Evolutionary conservation across 306 rosid genomes (phyloP), one percentile per base, ranked within the genome.

Genomic region (Vigna hirtella): DNA sequence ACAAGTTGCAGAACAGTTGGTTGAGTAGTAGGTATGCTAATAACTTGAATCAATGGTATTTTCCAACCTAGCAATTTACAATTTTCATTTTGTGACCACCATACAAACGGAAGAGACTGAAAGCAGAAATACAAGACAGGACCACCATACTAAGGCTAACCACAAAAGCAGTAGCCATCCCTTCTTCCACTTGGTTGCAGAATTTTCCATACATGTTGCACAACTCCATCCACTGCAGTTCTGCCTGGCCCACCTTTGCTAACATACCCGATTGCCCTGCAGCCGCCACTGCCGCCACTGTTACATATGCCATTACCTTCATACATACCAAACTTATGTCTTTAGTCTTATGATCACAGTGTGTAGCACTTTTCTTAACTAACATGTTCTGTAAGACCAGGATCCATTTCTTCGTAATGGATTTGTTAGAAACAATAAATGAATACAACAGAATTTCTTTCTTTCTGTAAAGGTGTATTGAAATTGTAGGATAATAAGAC

Each of bases 171-270:
- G 86, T 82, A 2, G 87, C 97, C 8, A 95, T 56, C 71, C 98
- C 98, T 81, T 91, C 96, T 62, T 90, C 93, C 4, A 86, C 93
- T 85, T 91, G 97, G 85, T 88, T 91, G 80, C 98, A 95, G 82
- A 92, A 95, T 77, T 92, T 91, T 59, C 86, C 93, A 83, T 92
- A 92, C 90, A 92, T 83, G 73, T 87, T 65, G 78, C 97, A 92
- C 73, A 84, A 57, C 74, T 83, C 81, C 89, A 92, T 89, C 98
- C 97, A 95, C 45, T 95, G 97, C 53, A 95, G 66, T 80, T 95
- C 98, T 51, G 83, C 75, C 63, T 95, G 96, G 56, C 98, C 98
- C 74, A 83, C 47, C 90, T 88, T 92, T n/a, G 93, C 89, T 47
- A 95, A 55, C 59, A 77, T 84, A 0, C 98, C 85, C 0, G 97